Percentiles rank a stretch among this genome's conserved stretches.
Conservation (phyloP, 2,329 filamentous ascomycete species). For the Lachnellula arida region DNA sequence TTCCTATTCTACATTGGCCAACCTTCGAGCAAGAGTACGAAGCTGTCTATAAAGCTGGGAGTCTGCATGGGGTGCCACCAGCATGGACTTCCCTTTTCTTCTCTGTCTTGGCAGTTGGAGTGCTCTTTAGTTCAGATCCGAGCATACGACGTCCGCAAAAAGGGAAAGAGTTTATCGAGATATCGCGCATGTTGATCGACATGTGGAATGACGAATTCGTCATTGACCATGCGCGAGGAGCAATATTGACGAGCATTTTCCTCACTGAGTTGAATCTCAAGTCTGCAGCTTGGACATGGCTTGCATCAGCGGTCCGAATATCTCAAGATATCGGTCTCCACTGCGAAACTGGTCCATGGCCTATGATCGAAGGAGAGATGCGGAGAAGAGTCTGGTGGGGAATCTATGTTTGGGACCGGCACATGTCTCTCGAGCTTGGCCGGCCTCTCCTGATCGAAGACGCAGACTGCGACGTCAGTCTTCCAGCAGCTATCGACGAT, state of each 20-base stretch:
- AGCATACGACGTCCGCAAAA: conserved; percentile 50
- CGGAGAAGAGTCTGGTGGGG: conserved; percentile 90
- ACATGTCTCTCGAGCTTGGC: conserved; percentile 74
- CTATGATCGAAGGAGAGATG: conserved; percentile 77
- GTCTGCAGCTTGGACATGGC: conserved; percentile 80
- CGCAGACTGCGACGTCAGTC: conserved; percentile 76
- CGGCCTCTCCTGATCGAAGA: conserved; percentile 81
- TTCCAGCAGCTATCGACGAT: conserved; percentile 79
- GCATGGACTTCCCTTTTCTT: conserved; percentile 80
- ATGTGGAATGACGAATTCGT: conserved; percentile 76
- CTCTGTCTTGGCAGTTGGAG: conserved; percentile 76
- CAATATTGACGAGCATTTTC: conserved; percentile 71
- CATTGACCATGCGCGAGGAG: conserved; percentile 68
- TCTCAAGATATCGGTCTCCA: conserved; percentile 83
- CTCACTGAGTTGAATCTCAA: conserved; percentile 83
- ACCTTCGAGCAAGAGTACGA: conserved; percentile 74
- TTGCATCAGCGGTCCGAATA: conserved; percentile 72
- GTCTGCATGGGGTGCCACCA: conserved; percentile 54
- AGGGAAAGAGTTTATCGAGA: conserved; percentile 65
- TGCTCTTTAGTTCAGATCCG: conserved; percentile 61
- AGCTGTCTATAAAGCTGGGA: conserved; percentile 63
- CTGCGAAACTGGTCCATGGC: conserved; percentile 66
- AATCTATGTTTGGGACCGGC: conserved; percentile 82
- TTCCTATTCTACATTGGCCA: conserved; percentile 86
- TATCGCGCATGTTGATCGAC: conserved; percentile 65